These are phyloP conservation scores for Gossypium stocksii DNA, from an alignment of 345 rosid species.

Conservation along the genomic window DNA sequence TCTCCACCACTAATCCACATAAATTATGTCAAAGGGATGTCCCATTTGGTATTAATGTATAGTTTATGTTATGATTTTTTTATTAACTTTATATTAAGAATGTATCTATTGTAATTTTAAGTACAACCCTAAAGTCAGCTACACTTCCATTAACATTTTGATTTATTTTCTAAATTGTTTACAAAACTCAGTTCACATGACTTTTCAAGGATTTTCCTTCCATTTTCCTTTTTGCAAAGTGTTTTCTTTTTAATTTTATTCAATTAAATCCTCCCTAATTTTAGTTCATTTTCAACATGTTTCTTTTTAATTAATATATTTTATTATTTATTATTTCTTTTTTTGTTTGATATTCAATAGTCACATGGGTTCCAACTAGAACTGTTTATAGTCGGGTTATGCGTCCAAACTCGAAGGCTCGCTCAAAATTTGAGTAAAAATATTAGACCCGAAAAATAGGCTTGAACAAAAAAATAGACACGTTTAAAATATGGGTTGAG, in stretches of 20 bases:
- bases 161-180: neutral
- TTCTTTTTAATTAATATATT: neutral
- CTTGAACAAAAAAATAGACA: too few species aligned
- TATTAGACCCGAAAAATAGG: too few species aligned
- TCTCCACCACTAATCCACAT: slow-evolving; percentile 15
- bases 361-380: too few species aligned
- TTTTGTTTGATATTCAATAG: too few species aligned
- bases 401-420: too few species aligned
- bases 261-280: neutral
- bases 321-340: too few species aligned
- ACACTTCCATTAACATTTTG: too few species aligned
- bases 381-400: too few species aligned
- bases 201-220: slow-evolving; percentile 26
- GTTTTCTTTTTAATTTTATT: neutral
- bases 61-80: neutral
- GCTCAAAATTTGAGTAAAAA: too few species aligned
- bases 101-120: neutral
- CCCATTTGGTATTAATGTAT: slow-evolving; percentile 8
- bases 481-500: too few species aligned
- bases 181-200: neutral
- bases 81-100: neutral
- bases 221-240: slow-evolving; percentile 11
- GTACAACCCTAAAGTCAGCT: neutral
- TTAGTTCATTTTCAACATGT: neutral
- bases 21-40: slow-evolving; percentile 19